These are phyloP conservation scores for Hawksworthiomyces lignivorus DNA, from an alignment of 2,329 filamentous ascomycete species.

Conservation along the genomic window DNA sequence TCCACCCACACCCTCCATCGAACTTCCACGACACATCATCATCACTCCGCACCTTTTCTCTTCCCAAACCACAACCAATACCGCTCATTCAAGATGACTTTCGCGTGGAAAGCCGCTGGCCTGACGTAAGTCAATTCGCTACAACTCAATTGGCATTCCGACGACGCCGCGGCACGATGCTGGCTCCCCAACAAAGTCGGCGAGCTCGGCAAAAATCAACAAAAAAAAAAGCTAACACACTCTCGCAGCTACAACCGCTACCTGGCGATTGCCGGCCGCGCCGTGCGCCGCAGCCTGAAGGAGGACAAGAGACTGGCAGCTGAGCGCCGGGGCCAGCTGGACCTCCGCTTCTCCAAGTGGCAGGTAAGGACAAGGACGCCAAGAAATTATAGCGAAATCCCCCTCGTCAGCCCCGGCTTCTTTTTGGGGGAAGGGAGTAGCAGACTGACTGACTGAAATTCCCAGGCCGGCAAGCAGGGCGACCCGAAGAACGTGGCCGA, in stretches of 20 bases:
- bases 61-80: conserved; percentile 11
- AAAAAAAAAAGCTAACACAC: conserved; percentile 2
- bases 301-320: conserved; percentile 82
- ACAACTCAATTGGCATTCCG: not conserved
- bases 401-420: too few relatives aligned
- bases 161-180: not conserved
- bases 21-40: conserved; percentile 16
- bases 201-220: too few relatives aligned
- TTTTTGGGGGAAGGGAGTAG: not conserved
- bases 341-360: conserved; percentile 91
- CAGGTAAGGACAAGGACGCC: conserved; percentile 49
- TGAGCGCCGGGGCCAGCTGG: conserved; percentile 84
- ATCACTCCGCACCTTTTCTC: conserved; percentile 11
- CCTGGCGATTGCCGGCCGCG: conserved; percentile 88
- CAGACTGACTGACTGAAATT: conserved; percentile 15
- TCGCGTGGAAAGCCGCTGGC: conserved; percentile 97
- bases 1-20: conserved; percentile 7
- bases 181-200: too few relatives aligned
- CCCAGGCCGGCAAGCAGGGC: conserved; percentile 92
- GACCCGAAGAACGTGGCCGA: conserved; percentile 66
- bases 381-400: too few relatives aligned
- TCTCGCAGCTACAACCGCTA: conserved; percentile 93
- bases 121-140: conserved; percentile 64
- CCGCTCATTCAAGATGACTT: conserved; percentile 69
- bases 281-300: conserved; percentile 94